A percentile compares a stretch with the other conserved stretches of the same genome.
These are phyloP conservation scores for Tympanopsis confertula DNA, from an alignment of 2,329 filamentous ascomycete genomes.

Conservation along the genomic window DNA sequence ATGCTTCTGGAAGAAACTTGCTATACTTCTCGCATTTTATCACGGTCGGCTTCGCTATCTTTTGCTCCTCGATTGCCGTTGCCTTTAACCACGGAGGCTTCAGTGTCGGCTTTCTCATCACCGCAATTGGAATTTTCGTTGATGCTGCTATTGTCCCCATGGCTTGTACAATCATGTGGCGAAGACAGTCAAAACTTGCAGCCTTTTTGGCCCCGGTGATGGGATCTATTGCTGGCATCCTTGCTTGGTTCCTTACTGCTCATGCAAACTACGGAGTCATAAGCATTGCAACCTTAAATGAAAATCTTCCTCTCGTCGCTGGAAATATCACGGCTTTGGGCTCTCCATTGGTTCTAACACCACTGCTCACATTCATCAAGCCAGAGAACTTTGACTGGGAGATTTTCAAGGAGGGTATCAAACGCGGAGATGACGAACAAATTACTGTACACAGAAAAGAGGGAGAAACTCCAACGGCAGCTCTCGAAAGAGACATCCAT, in stretches of 20 bases:
- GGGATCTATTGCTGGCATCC: conserved; percentile 7
- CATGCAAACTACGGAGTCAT: conserved; percentile 17
- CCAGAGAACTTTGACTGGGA: conserved; percentile 12
- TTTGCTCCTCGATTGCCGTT: conserved; percentile 18
- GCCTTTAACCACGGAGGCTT: conserved; percentile 20
- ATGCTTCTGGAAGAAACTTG: conserved; percentile 9
- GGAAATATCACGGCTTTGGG: conserved; percentile 9
- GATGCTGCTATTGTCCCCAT: conserved; percentile 13
- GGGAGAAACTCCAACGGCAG: neutral
- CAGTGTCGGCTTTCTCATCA: conserved; percentile 8
- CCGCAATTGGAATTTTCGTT: conserved; percentile 10
- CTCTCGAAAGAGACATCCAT: conserved; percentile 1
- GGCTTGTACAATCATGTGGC: conserved; percentile 16
- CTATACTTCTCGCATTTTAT: conserved; percentile 9
- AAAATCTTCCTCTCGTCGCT: conserved; percentile 9
- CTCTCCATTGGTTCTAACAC: conserved; percentile 8
- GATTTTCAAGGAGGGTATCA: conserved; percentile 6
- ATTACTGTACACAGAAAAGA: conserved; percentile 2
- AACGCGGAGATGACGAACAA: conserved; percentile 3
- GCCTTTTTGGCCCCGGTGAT: conserved; percentile 10
- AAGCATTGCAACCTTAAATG: conserved; percentile 11
- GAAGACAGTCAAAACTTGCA: conserved; percentile 10
- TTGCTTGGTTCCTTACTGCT: conserved; percentile 20
- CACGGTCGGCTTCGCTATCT: conserved; percentile 15
- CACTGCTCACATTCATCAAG: conserved; percentile 9